Conservation (phyloP, 1,139 yeast species). For the Hansenula lynferdii region DNA sequence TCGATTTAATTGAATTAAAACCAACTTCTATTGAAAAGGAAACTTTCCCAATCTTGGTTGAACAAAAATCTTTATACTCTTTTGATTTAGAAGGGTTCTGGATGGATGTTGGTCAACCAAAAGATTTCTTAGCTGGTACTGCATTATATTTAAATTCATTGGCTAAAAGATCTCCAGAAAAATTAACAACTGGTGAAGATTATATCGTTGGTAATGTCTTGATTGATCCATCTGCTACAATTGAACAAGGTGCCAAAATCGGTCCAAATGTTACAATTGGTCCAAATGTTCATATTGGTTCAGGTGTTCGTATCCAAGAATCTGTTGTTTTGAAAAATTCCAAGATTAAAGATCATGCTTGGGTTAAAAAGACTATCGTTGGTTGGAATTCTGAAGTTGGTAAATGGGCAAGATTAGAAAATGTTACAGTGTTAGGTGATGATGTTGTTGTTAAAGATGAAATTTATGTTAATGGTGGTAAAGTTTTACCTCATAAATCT, state of each 20-base stretch:
- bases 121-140: slow-evolving; percentile 97
- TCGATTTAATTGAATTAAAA: slow-evolving; percentile 93
- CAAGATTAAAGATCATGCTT: slow-evolving; percentile 92
- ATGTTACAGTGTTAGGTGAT: slow-evolving; percentile 97
- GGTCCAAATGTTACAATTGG: slow-evolving; percentile 99
- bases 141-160: slow-evolving; percentile 85
- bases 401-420: slow-evolving; percentile 98
- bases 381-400: slow-evolving; percentile 99
- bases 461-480: slow-evolving; percentile 98
- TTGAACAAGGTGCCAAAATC: slow-evolving; percentile 88
- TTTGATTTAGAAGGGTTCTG: slow-evolving; percentile 99
- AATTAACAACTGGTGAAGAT: slow-evolving; percentile 53
- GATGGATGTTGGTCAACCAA: slow-evolving; percentile 99
- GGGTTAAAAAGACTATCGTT: slow-evolving; percentile 95
- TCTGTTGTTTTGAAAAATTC: slow-evolving; percentile 92
- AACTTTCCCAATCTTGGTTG: slow-evolving; percentile 96
- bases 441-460: slow-evolving; percentile 98
- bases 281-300: slow-evolving; percentile 94
- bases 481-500: slow-evolving; percentile 97
- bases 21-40: slow-evolving; percentile 99
- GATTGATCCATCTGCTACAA: slow-evolving; percentile 92
- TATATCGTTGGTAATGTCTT: slow-evolving; percentile 91
- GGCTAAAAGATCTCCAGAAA: slow-evolving; percentile 62
- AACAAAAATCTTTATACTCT: slow-evolving; percentile 83
- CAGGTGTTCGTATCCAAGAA: slow-evolving; percentile 98